These are phyloP conservation scores for Colletotrichum siamense DNA, from an alignment of 2,329 filamentous ascomycete genomes.

Conservation along the genomic window DNA sequence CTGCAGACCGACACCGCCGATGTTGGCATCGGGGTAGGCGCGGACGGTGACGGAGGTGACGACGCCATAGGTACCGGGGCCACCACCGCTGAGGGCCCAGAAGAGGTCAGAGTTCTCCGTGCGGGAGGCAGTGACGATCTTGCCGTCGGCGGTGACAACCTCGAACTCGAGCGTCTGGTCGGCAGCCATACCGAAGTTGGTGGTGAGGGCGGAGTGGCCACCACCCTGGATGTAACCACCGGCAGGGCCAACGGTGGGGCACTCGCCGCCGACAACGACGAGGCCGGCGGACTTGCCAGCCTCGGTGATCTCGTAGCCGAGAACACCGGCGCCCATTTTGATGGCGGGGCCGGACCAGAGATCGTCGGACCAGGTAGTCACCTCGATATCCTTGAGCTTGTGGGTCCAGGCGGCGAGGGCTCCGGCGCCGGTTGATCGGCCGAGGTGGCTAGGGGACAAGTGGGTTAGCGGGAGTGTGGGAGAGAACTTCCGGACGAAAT, in stretches of 20 bases:
- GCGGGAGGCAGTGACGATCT: slow-evolving; percentile 51
- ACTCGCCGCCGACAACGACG: slow-evolving; percentile 52
- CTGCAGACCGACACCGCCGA: slow-evolving; percentile 49
- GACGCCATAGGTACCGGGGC: slow-evolving; percentile 63
- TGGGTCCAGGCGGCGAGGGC: slow-evolving; percentile 45
- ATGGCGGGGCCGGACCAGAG: slow-evolving; percentile 56
- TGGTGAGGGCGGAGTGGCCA: slow-evolving; percentile 60
- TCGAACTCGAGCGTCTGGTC: slow-evolving; percentile 64
- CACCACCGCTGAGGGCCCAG: slow-evolving; percentile 68
- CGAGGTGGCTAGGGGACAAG: slow-evolving; percentile 35
- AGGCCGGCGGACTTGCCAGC: slow-evolving; percentile 8
- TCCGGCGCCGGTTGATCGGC: slow-evolving; percentile 44
- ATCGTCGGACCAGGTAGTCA: slow-evolving; percentile 41
- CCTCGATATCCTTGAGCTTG: slow-evolving; percentile 44
- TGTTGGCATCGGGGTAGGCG: slow-evolving; percentile 47
- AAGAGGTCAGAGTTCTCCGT: slow-evolving; percentile 60
- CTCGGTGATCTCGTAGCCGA: slow-evolving; percentile 46
- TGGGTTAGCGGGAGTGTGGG: neutral
- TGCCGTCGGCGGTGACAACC: slow-evolving; percentile 58
- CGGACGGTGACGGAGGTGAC: slow-evolving; percentile 61
- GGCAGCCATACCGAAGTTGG: slow-evolving; percentile 61
- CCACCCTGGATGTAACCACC: slow-evolving; percentile 68
- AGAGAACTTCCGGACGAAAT: slow-evolving; percentile 11
- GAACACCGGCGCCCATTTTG: slow-evolving; percentile 58
- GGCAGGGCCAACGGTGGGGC: slow-evolving; percentile 59